Evolutionary conservation across 306 rosid species (phyloP).

Genomic region (Ormosia semicastrata): DNA sequence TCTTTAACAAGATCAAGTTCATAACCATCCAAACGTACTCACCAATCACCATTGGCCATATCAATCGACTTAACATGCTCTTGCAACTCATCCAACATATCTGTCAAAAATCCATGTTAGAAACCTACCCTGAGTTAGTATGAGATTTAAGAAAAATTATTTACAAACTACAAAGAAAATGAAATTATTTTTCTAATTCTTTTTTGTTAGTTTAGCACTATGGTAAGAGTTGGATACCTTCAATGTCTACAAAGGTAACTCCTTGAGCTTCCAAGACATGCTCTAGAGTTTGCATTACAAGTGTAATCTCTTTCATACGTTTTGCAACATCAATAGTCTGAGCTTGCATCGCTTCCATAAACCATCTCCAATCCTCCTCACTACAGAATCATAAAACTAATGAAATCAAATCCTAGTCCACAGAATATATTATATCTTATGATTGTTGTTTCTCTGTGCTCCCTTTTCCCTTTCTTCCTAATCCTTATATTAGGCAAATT

Average conservation of each 20-base stretch:
- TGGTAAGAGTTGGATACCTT: conserved; percentile 45
- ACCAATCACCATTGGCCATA: conserved; percentile 98
- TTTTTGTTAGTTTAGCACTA: neutral
- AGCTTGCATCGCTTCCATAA: conserved; percentile 92
- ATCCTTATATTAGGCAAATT: neutral
- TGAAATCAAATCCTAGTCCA: neutral
- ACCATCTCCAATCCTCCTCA: conserved; percentile 87
- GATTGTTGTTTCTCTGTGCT: neutral
- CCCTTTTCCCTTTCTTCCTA: neutral
- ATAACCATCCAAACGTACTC: conserved; percentile 3
- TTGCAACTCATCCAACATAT: conserved; percentile 83
- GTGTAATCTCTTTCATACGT: conserved; percentile 94
- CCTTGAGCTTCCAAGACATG: conserved; percentile 87
- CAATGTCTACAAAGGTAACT: conserved; percentile 64
- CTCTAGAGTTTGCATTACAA: conserved; percentile 86
- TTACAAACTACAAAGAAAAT: neutral
- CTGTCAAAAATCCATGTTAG: conserved; percentile 39
- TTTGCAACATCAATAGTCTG: conserved; percentile 75
- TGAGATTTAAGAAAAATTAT: neutral
- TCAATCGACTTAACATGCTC: conserved; percentile 98
- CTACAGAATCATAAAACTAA: conserved; percentile 36
- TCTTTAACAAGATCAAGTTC: conserved; percentile 8
- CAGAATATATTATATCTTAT: neutral
- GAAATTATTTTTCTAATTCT: neutral
- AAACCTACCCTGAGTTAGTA: neutral